Conservation (phyloP, 2,329 filamentous ascomycete genomes). For the Colletotrichum scovillei region DNA sequence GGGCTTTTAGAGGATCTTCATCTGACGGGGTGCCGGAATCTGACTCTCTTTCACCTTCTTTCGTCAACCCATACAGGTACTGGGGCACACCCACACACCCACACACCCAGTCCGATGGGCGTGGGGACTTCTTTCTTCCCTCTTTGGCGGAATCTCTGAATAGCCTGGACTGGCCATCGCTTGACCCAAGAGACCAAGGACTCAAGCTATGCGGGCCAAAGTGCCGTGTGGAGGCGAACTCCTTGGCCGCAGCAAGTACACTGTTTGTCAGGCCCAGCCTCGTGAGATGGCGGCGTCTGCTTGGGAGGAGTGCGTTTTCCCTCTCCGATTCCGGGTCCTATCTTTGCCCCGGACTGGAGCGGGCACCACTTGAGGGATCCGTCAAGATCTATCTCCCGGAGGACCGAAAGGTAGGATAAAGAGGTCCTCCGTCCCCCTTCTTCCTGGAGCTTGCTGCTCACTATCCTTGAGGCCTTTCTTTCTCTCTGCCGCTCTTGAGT, state of each 20-base stretch:
- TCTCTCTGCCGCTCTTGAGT: not conserved
- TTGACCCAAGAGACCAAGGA: not conserved
- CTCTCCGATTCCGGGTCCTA: not conserved
- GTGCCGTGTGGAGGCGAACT: not conserved
- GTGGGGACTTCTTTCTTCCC: not conserved
- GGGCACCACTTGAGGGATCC: not conserved
- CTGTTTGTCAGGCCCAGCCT: constrained; percentile 12
- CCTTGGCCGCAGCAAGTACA: not conserved
- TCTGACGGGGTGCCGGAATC: not conserved
- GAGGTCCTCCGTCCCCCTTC: not conserved
- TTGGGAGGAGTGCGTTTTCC: not conserved
- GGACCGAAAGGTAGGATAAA: constrained; percentile 20
- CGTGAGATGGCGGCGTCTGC: constrained; percentile 12
- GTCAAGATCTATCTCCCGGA: not conserved
- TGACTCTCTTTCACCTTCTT: not conserved
- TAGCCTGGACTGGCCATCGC: not conserved
- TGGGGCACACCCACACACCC: not conserved
- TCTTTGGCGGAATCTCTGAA: not conserved
- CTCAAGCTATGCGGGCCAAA: not conserved
- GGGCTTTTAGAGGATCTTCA: constrained; percentile 1
- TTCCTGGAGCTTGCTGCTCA: not conserved
- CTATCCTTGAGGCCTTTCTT: not conserved
- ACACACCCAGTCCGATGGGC: not conserved
- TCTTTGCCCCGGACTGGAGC: not conserved
- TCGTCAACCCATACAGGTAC: not conserved